These are phyloP conservation scores for Gaultheria prostrata DNA, from an alignment of 148 eudicot genomes.

Conservation along the genomic window DNA sequence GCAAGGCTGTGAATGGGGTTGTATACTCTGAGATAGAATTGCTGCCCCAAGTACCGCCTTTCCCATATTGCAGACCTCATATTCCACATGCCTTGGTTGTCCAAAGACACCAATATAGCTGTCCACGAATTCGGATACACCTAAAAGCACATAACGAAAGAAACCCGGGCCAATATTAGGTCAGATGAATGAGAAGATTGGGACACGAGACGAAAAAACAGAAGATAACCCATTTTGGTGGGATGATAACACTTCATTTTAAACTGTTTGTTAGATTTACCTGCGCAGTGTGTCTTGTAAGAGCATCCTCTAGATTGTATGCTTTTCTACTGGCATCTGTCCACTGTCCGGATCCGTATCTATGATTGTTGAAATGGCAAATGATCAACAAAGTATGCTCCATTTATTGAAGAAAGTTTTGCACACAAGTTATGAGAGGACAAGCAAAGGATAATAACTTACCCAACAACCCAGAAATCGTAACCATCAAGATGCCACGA, in stretches of 20 bases:
- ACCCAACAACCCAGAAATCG: constrained; percentile 97
- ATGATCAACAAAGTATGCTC: constrained; percentile 16
- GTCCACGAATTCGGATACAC: constrained; percentile 71
- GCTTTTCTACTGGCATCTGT: constrained; percentile 41
- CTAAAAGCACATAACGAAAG: constrained; percentile 25
- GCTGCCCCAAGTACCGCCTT: constrained; percentile 61
- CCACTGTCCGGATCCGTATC: constrained; percentile 78
- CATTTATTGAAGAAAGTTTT: too few relatives aligned
- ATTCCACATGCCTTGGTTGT: constrained; percentile 85
- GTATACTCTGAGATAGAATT: constrained; percentile 58
- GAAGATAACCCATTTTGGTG: background rate
- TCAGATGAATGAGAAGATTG: background rate
- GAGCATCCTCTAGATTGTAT: constrained; percentile 59
- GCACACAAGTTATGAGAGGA: background rate
- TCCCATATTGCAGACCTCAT: constrained; percentile 59
- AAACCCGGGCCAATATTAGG: background rate
- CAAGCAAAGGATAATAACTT: constrained; percentile 14
- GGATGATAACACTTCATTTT: background rate
- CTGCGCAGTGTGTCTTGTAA: constrained; percentile 60
- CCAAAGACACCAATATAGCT: constrained; percentile 54
- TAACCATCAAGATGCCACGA: constrained; percentile 98
- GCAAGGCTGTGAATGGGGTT: constrained; percentile 38
- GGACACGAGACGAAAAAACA: background rate
- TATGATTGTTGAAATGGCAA: constrained; percentile 23
- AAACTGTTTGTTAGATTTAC: constrained; percentile 18